Base-by-base conservation (phyloP, 805 yeast genomes). In the Candida andamanensis region DNA sequence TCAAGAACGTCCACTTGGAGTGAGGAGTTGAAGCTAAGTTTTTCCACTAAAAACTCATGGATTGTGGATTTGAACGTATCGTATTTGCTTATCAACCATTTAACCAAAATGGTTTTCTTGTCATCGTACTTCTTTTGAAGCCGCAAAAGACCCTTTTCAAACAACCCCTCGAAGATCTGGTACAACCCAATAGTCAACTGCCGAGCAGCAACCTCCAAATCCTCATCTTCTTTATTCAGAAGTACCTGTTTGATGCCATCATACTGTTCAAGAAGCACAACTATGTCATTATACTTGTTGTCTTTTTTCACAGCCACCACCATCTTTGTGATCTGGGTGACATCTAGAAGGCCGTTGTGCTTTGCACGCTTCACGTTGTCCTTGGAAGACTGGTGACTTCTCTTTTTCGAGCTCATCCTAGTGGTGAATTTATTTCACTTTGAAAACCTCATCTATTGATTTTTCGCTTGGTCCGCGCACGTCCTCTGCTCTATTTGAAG, bases 31-130 rank as follows among this genome's bases (percentile, higher is more conserved):
- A 64, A 66, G 20, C 70, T 66, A 13, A 64, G 51, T 2, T 59
- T 46, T 2, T 56, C 42, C n/a, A 52, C 42, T 3, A 80, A 54
- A 30, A 73, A 52, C 11, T 54, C 50, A 16, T 71, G 49, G 15
- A 82, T 38, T 19, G 56, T 49, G 3, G 45, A 44, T 45, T 79
- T 76, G 58, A 63, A 83, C 15, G 60, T 55, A 23, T 69, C 69
- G 56, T 83, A 83, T 34, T 72, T 68, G 29, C 72, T 68, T 34
- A 64, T 63, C 23, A 85, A 53, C 90, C 95, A 84, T 42, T 68
- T 64, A 20, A 69, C 69, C n/a, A 79, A 69, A 6, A 67, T 45
- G 12, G 59, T 55, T 39, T 68, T 67, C 34, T 73, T 69, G 21
- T 69, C 77, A 26, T 67, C 67, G 5, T 53, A 40, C 3, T 47